Percentiles rank a stretch among this genome's conserved stretches.
Evolutionary conservation across 192 early-diverging fungal genomes (phyloP).

Genomic region (Entomortierella lignicola): DNA sequence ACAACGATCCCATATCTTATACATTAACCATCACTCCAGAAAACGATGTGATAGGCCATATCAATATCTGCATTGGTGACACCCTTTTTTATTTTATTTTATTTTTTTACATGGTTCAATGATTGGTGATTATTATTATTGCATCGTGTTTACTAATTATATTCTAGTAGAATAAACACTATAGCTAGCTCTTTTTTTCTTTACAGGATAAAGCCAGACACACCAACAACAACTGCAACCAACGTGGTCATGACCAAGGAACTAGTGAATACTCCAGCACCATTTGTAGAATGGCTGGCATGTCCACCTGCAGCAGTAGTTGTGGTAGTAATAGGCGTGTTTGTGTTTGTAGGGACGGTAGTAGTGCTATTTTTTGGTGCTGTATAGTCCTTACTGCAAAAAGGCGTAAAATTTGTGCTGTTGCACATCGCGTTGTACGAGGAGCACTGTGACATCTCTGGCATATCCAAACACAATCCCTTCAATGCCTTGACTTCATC

Average conservation of each 20-base stretch:
- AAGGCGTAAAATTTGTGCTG: slow-evolving; percentile 41
- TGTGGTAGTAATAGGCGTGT: slow-evolving; percentile 7
- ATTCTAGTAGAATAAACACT: too few relatives aligned
- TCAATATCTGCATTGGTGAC: too few relatives aligned
- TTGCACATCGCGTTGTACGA: slow-evolving; percentile 47
- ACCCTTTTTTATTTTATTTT: too few relatives aligned
- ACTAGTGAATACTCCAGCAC: slow-evolving; percentile 4
- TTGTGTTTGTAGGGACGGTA: slow-evolving; percentile 1
- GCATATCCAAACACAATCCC: slow-evolving; percentile 49
- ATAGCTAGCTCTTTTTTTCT: neutral
- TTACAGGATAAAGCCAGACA: slow-evolving; percentile 18
- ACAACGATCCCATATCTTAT: too few relatives aligned
- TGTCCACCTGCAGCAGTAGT: neutral
- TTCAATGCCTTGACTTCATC: slow-evolving; percentile 48
- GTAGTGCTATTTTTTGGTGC: slow-evolving; percentile 11
- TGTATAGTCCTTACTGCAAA: slow-evolving; percentile 20
- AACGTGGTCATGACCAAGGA: slow-evolving; percentile 26
- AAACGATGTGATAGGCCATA: too few relatives aligned
- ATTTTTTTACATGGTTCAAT: too few relatives aligned
- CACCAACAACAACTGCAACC: slow-evolving; percentile 9
- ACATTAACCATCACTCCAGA: too few relatives aligned
- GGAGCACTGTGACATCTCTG: slow-evolving; percentile 48
- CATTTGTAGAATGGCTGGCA: slow-evolving; percentile 12
- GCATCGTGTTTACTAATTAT: neutral
- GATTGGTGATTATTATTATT: neutral